phyloP scores from a whole-genome alignment of 2,329 filamentous ascomycete species.

The Trichoderma endophyticum region DNA sequence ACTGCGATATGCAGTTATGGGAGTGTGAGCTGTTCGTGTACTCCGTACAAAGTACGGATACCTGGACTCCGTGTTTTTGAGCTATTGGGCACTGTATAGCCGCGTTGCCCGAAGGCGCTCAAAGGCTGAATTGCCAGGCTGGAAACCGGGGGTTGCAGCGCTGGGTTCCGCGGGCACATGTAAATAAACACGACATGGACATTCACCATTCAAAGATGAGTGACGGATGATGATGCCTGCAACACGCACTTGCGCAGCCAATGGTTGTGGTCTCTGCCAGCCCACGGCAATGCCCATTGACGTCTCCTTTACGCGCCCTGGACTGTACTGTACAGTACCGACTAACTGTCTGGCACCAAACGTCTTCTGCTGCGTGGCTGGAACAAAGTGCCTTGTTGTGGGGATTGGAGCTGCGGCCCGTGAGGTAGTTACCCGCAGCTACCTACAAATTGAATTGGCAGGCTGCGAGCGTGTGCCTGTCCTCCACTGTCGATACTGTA shows the following conservation, averaged over 20 bases:
- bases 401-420: neutral
- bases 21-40: neutral
- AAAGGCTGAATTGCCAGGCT: neutral
- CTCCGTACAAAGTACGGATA: neutral
- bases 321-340: neutral
- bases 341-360: neutral
- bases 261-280: neutral
- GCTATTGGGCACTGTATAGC: neutral
- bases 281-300: neutral
- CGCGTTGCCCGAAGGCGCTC: neutral
- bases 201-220: neutral
- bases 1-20: neutral
- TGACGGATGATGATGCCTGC: neutral
- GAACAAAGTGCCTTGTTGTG: neutral
- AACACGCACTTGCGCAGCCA: neutral
- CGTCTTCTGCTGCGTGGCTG: neutral
- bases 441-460: neutral
- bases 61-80: neutral
- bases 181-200: constrained; percentile 5
- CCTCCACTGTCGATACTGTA: neutral
- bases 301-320: neutral
- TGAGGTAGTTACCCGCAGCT: neutral
- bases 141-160: constrained; percentile 5
- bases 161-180: constrained; percentile 10
- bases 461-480: neutral